Evolutionary conservation across 225 moss, liverwort and hornwort genomes (phyloP).

Genomic region (Marchantia paleacea): DNA sequence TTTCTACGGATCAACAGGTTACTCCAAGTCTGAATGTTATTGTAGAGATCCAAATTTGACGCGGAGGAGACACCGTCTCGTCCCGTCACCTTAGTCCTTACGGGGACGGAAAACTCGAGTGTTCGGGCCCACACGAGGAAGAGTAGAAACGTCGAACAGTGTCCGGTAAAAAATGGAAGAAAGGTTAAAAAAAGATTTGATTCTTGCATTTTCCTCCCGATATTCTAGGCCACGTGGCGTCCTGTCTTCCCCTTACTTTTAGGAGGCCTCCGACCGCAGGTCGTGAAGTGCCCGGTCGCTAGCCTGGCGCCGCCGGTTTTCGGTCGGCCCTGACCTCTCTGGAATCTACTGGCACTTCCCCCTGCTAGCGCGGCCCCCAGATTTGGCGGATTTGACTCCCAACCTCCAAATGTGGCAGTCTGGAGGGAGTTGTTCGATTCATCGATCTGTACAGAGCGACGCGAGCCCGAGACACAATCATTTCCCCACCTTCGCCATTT

Average conservation of each 20-base stretch:
- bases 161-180: not conserved
- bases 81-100: not conserved
- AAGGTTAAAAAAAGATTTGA: not conserved
- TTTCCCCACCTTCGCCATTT: not conserved
- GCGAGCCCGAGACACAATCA: not conserved
- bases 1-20: not conserved
- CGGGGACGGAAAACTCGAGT: not conserved
- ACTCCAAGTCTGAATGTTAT: not conserved
- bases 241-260: not conserved
- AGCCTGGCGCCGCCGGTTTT: slow-evolving; percentile 17
- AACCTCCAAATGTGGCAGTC: not conserved
- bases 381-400: not conserved
- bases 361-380: not conserved
- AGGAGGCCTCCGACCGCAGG: not conserved
- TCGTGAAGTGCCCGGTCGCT: slow-evolving; percentile 4
- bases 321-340: slow-evolving; percentile 3
- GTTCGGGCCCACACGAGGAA: not conserved
- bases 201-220: not conserved
- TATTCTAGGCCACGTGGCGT: slow-evolving; percentile 1
- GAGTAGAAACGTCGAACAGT: not conserved
- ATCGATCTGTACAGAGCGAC: not conserved
- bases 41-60: not conserved
- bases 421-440: not conserved
- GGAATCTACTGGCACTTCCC: not conserved
- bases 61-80: not conserved